A percentile compares a stretch with the other conserved stretches of the same genome.
Conservation (phyloP, 495 filamentous ascomycete species). For the Echria macrotheca region DNA sequence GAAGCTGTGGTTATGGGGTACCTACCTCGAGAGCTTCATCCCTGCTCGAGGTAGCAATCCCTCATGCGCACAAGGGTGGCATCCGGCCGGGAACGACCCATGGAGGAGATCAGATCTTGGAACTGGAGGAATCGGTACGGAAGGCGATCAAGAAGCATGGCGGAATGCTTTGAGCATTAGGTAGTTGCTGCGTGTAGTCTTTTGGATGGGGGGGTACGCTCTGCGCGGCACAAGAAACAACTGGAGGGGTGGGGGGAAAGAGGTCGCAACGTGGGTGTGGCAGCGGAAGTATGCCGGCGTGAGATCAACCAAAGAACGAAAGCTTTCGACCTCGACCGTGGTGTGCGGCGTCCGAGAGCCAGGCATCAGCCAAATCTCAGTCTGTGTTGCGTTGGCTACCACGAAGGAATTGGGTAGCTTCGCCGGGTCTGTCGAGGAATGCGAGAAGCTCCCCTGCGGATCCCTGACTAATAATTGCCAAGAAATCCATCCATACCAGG, state of each 20-base stretch:
- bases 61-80: constrained; percentile 31
- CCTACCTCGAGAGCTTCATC: constrained; percentile 14
- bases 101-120: constrained; percentile 32
- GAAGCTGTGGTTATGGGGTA: not conserved
- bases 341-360: constrained; percentile 6
- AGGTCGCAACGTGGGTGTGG: too few relatives aligned
- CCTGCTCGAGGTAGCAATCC: constrained; percentile 22
- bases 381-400: constrained; percentile 9
- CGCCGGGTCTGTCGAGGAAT: constrained; percentile 18
- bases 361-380: constrained; percentile 2
- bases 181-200: not conserved
- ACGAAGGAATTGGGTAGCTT: constrained; percentile 13
- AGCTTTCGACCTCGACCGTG: constrained; percentile 3
- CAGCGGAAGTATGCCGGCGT: too few relatives aligned
- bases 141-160: constrained; percentile 30
- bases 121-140: constrained; percentile 25
- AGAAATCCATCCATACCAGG: constrained; percentile 10
- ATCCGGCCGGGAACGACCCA: constrained; percentile 29
- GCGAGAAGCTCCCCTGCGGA: constrained; percentile 19
- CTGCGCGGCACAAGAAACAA: too few relatives aligned
- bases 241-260: too few relatives aligned
- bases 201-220: too few relatives aligned
- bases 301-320: not conserved
- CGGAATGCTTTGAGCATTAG: constrained; percentile 18
- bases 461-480: constrained; percentile 24